phyloP scores from a whole-genome alignment of 176 grass and related monocot species.

The Juncus effusus region DNA sequence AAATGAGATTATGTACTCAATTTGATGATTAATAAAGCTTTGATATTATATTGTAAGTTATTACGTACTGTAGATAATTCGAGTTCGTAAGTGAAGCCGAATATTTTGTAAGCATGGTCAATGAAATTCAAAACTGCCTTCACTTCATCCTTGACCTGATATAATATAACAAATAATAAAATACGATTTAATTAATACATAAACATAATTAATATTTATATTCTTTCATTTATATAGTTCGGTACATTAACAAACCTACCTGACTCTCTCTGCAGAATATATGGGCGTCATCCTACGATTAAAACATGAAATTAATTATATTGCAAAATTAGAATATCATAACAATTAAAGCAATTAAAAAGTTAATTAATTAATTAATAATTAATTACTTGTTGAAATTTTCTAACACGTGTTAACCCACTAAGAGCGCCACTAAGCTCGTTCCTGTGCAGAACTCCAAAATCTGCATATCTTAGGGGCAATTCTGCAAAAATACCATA shows the following conservation, averaged over 20 bases:
- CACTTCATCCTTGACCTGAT: conserved; percentile 93
- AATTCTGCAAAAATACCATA: conserved; percentile 58
- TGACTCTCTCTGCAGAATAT: conserved; percentile 95
- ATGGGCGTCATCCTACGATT: conserved; percentile 84
- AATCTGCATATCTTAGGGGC: conserved; percentile 92
- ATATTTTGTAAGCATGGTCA: conserved; percentile 76
- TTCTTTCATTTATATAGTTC: conserved; percentile 6
- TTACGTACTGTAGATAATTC: conserved; percentile 84
- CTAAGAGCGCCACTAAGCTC: conserved; percentile 96
- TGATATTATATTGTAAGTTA: conserved; percentile 7
- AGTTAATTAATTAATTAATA: background rate
- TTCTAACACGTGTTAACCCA: conserved; percentile 97
- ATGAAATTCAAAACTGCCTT: conserved; percentile 78
- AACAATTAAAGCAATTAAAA: background rate
- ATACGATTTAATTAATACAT: background rate
- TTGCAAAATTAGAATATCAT: conserved; percentile 7
- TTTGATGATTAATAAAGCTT: background rate
- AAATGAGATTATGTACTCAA: too few relatives aligned
- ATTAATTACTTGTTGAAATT: conserved; percentile 85
- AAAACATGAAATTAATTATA: background rate
- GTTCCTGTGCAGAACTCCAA: conserved; percentile 95
- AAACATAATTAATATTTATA: background rate
- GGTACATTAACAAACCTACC: conserved; percentile 35
- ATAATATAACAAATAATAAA: background rate
- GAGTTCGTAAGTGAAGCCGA: conserved; percentile 92